Evolutionary conservation across 2,329 filamentous ascomycete genomes (phyloP).

Genomic region (Colletotrichum tropicicola): DNA sequence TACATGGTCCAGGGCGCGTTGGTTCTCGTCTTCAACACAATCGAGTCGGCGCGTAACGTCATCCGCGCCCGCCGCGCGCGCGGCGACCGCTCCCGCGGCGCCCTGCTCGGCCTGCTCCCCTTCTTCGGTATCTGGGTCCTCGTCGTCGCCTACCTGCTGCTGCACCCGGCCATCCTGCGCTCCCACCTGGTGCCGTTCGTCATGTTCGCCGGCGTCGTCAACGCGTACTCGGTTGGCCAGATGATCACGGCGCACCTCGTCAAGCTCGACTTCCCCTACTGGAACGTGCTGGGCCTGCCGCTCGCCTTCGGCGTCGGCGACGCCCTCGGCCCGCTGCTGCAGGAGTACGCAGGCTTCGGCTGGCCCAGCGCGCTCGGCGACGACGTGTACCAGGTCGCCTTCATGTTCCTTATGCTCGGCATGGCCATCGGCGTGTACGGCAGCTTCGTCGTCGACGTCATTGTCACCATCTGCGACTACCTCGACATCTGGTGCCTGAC

Average conservation of each 20-base stretch:
- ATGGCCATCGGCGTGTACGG: constrained; percentile 91
- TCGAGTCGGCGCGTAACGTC: constrained; percentile 83
- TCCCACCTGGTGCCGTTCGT: constrained; percentile 89
- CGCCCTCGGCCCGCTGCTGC: constrained; percentile 75
- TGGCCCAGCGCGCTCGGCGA: constrained; percentile 82
- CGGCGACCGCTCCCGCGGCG: constrained; percentile 75
- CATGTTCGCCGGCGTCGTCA: constrained; percentile 88
- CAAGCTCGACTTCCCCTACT: constrained; percentile 87
- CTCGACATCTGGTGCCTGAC: constrained; percentile 98
- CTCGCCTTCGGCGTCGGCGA: constrained; percentile 83
- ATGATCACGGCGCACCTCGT: constrained; percentile 96
- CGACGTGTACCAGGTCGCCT: constrained; percentile 88
- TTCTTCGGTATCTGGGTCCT: constrained; percentile 82
- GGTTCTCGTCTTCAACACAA: constrained; percentile 85
- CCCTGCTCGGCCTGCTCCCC: constrained; percentile 84
- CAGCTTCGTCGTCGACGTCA: constrained; percentile 96
- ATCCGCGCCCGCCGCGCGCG: constrained; percentile 80
- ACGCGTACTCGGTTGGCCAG: constrained; percentile 93
- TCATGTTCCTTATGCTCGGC: constrained; percentile 89
- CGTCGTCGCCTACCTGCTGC: constrained; percentile 79
- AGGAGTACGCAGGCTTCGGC: constrained; percentile 67
- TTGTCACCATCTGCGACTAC: constrained; percentile 97
- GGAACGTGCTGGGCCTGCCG: constrained; percentile 84
- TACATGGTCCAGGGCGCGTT: constrained; percentile 88
- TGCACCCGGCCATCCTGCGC: constrained; percentile 85